Evolutionary conservation across 2,329 filamentous ascomycete genomes (phyloP), one percentile per base, ranked within the genome.

Genomic region (Aspergillus proliferans): DNA sequence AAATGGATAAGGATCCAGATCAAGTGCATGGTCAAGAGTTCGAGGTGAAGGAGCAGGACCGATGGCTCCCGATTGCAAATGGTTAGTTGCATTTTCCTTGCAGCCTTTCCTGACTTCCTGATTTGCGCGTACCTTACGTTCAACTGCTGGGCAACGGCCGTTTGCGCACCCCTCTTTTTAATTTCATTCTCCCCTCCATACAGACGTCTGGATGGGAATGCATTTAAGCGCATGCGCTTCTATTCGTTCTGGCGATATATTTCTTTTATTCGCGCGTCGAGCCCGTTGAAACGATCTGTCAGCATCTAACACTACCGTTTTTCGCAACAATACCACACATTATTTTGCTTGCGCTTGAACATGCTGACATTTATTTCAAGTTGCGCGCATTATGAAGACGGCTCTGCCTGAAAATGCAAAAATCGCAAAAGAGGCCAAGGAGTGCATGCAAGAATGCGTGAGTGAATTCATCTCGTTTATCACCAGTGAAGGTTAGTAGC

Each of bases 381-480:
- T 98, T 65, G 93, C 93, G 58, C 87, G 93, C 49, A 97, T 98
- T 71, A 98, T 98, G 93, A 98, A 98, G 73, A 87, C 90, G 62
- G 93, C 93, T 6, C 79, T 98, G 44, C 93, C 93, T 46, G 93
- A 98, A 58, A 98, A 98, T 67, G 93, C 93, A 59, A 98, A 98
- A 75, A 98, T 98, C 53, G 91, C 91, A 52, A 98, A 98, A 69
- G 93, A 98, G 69, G 93, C 93, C 48, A 98, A 98, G 72, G 93
- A 98, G 70, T 98, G 93, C 74, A 97, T 98, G 93, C 93, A 98
- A 72, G 93, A 98, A 72, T 98, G 93, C 67, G 93, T 98, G 51
- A 96, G 91, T 83, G 93, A 98, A 75, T 98, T 98, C 72, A 98
- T 98, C 76, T 95, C 89, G 6, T 98, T 98, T 78, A 97, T 98